A percentile compares a stretch with the other conserved stretches of the same genome.
Conservation (phyloP, 2,329 filamentous ascomycete genomes). For the Akanthomyces lecanii region DNA sequence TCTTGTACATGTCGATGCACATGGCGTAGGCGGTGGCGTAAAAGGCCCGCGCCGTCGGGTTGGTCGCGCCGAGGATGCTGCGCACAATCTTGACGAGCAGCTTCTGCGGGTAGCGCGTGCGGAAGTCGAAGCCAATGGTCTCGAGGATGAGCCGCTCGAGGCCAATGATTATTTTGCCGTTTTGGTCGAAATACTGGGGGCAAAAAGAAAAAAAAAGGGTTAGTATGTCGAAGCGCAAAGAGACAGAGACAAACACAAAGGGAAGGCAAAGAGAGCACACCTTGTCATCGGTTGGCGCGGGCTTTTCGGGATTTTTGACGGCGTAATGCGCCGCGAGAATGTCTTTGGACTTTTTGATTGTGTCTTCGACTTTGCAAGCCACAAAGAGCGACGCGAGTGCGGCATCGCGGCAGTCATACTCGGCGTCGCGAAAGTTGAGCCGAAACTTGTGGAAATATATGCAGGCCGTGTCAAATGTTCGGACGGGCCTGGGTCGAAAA, state of each 20-base stretch:
- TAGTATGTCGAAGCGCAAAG: not conserved
- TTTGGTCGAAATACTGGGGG: conserved; percentile 68
- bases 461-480: conserved; percentile 87
- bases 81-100: conserved; percentile 75
- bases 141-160: conserved; percentile 92
- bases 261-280: conserved; percentile 40
- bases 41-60: conserved; percentile 49
- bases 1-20: conserved; percentile 86
- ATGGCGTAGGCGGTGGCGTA: conserved; percentile 72
- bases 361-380: conserved; percentile 97
- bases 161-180: conserved; percentile 77
- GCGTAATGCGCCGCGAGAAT: conserved; percentile 90
- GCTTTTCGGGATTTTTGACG: conserved; percentile 66
- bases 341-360: conserved; percentile 91
- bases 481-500: conserved; percentile 61
- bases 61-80: conserved; percentile 41
- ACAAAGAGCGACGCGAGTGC: conserved; percentile 85
- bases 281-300: conserved; percentile 73
- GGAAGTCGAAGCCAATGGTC: conserved; percentile 88
- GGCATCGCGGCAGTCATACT: conserved; percentile 83
- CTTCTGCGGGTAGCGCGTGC: conserved; percentile 82
- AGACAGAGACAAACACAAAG: no score
- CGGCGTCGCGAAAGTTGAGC: conserved; percentile 74
- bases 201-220: not conserved
- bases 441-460: conserved; percentile 94